A percentile compares a stretch with the other conserved stretches of the same genome.
Conservation (phyloP, 805 yeast species). For the Suhomyces sp. region DNA sequence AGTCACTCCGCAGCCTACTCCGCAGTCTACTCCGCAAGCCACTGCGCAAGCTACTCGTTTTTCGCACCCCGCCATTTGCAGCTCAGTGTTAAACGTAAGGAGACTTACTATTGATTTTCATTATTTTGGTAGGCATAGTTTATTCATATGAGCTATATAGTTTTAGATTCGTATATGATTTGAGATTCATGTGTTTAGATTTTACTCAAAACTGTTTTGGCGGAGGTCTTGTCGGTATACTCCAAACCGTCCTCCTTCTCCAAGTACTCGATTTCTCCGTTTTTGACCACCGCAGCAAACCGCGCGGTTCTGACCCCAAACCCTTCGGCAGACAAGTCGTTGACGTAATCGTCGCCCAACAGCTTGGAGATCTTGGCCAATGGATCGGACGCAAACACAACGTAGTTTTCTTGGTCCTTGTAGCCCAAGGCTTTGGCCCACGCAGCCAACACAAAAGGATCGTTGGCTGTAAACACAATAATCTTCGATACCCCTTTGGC, state of each 20-base stretch:
- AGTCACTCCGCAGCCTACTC: no score
- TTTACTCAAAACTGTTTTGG: background rate
- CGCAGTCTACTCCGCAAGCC: no score
- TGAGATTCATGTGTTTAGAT: no score
- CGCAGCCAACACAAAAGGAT: conserved; percentile 67
- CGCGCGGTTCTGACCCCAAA: conserved; percentile 62
- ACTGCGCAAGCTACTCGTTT: no score
- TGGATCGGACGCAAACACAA: conserved; percentile 67
- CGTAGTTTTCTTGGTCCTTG: conserved; percentile 28
- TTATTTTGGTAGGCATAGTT: no score
- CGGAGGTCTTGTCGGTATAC: background rate
- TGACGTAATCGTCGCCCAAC: conserved; percentile 50
- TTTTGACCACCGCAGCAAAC: conserved; percentile 67
- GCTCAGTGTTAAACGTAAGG: no score
- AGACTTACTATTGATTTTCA: no score
- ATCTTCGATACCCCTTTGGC: conserved; percentile 62
- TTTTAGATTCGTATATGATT: no score
- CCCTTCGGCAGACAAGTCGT: conserved; percentile 53
- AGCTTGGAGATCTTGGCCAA: conserved; percentile 55
- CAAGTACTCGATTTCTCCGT: conserved; percentile 38
- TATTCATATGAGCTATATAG: no score
- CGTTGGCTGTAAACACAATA: conserved; percentile 63
- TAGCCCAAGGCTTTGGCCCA: conserved; percentile 58
- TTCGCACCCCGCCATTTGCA: no score
- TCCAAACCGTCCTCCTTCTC: conserved; percentile 20